Conservation (phyloP, 352 stramenopile genomes). For the Globisporangium polare region DNA sequence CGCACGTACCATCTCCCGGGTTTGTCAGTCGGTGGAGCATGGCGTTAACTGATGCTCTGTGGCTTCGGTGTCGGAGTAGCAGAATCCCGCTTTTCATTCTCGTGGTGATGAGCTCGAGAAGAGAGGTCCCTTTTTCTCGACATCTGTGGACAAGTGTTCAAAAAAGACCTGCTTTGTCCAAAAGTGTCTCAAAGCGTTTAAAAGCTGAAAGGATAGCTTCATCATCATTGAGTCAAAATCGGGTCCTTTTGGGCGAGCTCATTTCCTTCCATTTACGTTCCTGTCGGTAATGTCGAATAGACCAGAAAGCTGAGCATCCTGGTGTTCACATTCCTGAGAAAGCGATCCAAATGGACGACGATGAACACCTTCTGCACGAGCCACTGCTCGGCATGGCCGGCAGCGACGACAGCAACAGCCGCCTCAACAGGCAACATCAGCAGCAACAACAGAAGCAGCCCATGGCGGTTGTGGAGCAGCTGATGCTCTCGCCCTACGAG, state of each 20-base stretch:
- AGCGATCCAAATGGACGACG: neutral
- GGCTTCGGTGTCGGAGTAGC: neutral
- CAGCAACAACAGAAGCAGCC: neutral
- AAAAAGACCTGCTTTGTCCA: too few relatives aligned
- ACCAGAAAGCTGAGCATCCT: too few relatives aligned
- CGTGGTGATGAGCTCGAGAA: neutral
- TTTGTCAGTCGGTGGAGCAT: conserved; percentile 23
- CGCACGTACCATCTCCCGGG: conserved; percentile 11
- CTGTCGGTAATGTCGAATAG: too few relatives aligned
- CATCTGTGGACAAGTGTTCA: neutral
- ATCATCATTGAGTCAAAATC: too few relatives aligned
- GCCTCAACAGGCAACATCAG: neutral
- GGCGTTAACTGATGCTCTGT: too few relatives aligned
- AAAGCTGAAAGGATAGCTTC: too few relatives aligned
- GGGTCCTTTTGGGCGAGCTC: too few relatives aligned
- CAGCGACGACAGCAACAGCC: neutral
- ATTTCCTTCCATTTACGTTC: too few relatives aligned
- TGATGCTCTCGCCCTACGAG: conserved; percentile 79
- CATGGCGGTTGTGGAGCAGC: conserved; percentile 48
- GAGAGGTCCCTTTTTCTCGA: neutral
- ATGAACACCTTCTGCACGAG: conserved; percentile 5
- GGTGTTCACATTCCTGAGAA: too few relatives aligned
- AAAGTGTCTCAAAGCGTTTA: too few relatives aligned
- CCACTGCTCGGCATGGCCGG: conserved; percentile 13
- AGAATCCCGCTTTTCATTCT: neutral